Evolutionary conservation across 1,284 basidiomycete genomes (phyloP), one percentile per base, ranked within the genome.

Genomic region (Neotropicomus parvogracilis): DNA sequence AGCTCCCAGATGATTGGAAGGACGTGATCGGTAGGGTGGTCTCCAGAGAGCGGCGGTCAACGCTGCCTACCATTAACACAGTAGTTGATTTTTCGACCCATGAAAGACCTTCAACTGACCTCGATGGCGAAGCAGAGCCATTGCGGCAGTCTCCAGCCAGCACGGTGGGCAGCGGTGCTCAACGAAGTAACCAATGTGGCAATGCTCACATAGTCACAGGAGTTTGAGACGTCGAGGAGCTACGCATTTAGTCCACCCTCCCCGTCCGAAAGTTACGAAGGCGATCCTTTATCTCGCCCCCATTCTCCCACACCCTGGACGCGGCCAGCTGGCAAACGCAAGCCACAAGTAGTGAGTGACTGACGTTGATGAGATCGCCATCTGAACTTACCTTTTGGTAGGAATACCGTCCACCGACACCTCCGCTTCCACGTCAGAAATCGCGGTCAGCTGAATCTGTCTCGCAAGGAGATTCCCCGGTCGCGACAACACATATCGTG

Each of bases 371-470:
- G 20, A 38, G 46, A 35, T 47, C 34, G 21, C 39, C 21, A 33
- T 49, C 21, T 16, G 24, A 29, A 47, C 44, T 49, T 41, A 49
- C 36, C 33, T 19, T 36, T 56, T 13, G 33, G 10, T 53, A 80
- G 79, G 62, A 67, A 36, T 80, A 77, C 59, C 72, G 78, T 19
- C 77, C 79, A 35, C 79, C 79, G 13, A 81, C 79, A 3, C 79
- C 78, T 3, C 79, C 78, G n/a, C 63, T 78, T 42, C 70, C 68
- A 19, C 68, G 66, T 49, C 70, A 66, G 52, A 67, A 65, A 53
- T 66, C 59, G 33, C 64, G 64, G 20, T 57, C 62, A 13, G 46
- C 48, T 11, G 61, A 66, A 31, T 60, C 54, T 20, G 0, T 52
- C 32, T 61, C 58, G 28, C 56, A 58, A 24, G 38, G 55, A 37